Evolutionary conservation across 2,329 filamentous ascomycete genomes (phyloP).

Genomic region (Scopulariopsis brevicaulis): DNA sequence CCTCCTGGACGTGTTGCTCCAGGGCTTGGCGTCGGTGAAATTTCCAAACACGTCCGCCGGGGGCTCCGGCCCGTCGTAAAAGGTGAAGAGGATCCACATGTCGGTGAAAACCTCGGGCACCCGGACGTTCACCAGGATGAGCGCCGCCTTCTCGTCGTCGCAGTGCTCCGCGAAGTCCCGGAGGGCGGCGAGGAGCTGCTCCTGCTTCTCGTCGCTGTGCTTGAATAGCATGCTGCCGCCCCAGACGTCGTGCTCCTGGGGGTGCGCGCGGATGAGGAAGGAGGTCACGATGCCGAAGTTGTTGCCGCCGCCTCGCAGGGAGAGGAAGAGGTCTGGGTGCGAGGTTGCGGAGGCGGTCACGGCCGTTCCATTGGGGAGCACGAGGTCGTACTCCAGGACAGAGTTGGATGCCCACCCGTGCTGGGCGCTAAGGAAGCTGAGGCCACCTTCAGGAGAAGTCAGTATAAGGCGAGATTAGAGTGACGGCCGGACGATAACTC

Average conservation of each 20-base stretch:
- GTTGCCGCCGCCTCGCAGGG: conserved; percentile 43
- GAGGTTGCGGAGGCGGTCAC: conserved; percentile 27
- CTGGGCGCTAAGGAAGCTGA: conserved; percentile 37
- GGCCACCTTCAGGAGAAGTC: conserved; percentile 21
- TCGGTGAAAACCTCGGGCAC: conserved; percentile 27
- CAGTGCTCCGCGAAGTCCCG: conserved; percentile 40
- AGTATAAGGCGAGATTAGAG: not conserved
- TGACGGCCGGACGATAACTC: conserved; percentile 18
- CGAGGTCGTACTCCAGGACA: conserved; percentile 36
- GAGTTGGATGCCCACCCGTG: conserved; percentile 39
- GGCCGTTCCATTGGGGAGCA: conserved; percentile 36
- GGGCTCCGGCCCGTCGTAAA: conserved; percentile 45
- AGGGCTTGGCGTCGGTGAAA: conserved; percentile 19
- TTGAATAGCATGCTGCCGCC: conserved; percentile 28
- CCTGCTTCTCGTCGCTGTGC: conserved; percentile 16
- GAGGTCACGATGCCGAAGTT: conserved; percentile 41
- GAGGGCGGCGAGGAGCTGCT: conserved; percentile 30
- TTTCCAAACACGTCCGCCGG: conserved; percentile 28
- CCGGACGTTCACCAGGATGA: conserved; percentile 39
- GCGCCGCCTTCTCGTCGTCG: conserved; percentile 45
- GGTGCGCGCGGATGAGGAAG: conserved; percentile 29
- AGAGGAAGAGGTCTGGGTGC: conserved; percentile 37
- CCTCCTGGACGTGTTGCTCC: conserved; percentile 15
- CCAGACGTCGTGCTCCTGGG: conserved; percentile 25
- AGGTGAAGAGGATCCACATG: conserved; percentile 48